These are phyloP conservation scores for Mucor irregularis DNA, from an alignment of 371 early-diverging fungal species.

Conservation along the genomic window DNA sequence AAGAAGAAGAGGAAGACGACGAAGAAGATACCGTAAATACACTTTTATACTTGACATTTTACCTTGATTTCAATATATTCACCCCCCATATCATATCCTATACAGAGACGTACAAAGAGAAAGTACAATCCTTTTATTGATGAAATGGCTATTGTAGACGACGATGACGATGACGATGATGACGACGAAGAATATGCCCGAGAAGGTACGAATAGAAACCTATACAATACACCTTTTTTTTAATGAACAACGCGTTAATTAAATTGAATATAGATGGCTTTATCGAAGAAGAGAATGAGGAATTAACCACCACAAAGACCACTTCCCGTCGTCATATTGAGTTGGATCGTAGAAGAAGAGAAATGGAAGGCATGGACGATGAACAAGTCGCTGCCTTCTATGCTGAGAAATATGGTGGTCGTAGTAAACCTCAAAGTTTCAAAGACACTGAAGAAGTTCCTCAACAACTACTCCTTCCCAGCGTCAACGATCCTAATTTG, in stretches of 20 bases:
- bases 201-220: constrained; percentile 38
- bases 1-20: constrained; percentile 18
- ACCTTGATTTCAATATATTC: background rate
- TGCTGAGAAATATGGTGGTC: constrained; percentile 78
- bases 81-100: background rate
- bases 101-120: constrained; percentile 46
- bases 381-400: constrained; percentile 83
- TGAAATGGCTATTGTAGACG: constrained; percentile 63
- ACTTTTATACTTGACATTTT: background rate
- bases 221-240: background rate
- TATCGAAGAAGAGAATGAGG: constrained; percentile 67
- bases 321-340: constrained; percentile 59
- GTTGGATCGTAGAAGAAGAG: constrained; percentile 66
- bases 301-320: constrained; percentile 64
- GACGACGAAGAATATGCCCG: constrained; percentile 69
- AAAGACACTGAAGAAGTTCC: constrained; percentile 76
- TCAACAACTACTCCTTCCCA: constrained; percentile 81
- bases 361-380: constrained; percentile 77
- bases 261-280: constrained; percentile 69
- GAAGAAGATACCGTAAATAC: constrained; percentile 21
- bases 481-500: constrained; percentile 88
- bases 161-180: constrained; percentile 68
- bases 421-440: constrained; percentile 46
- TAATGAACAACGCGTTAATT: too few relatives aligned
- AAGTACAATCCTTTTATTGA: constrained; percentile 55